Base-by-base conservation (phyloP, 352 stramenopile species). In the Phytophthora megakarya region DNA sequence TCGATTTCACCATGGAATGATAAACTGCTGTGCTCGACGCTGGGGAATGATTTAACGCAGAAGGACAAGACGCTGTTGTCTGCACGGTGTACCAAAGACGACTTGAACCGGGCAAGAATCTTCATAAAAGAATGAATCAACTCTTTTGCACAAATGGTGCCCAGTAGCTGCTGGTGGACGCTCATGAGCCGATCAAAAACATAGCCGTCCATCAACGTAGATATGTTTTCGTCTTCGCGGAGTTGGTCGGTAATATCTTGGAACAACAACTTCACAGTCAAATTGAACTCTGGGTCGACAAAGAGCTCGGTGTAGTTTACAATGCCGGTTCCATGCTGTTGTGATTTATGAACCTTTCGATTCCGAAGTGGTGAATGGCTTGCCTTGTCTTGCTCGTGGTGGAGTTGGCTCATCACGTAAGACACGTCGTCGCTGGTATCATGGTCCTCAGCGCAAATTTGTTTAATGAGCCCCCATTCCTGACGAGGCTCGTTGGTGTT, bases 1-100 rank as follows among this genome's bases (percentile, higher is more conserved):
- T 69, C 55, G 19, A 75, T 72, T 22, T 72, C 62, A 16, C 52
- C 30, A 15, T 66, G 59, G 25, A 69, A 65, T 0, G 49, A 72
- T 9, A 51, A 32, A 18, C 28, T 72, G 18, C 21, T 62, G 44
- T 60, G 43, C 5, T 70, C 47, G 28, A 57, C 35, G 21, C 61
- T 74, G 22, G 46, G 66, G 25, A 43, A 71, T 40, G 46, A 61
- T 25, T 35, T 54, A 16, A 67, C 25, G 16, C 50, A 65, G 28
- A 63, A 71, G 11, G 53, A 65, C 44, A 54, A 59, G 16, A 55
- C 13, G 38, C 38, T 64, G 37, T 39, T 61, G 16, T 52, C 35
- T 38, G 37, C 21, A 22, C 66, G 58, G 18, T 32, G 49, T 33
- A 58, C 32, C 21, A 60, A 52, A 37, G 19, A 71, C 8, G n/a